These are phyloP conservation scores for Candida verbasci DNA, from an alignment of 805 yeast species.

Conservation along the genomic window DNA sequence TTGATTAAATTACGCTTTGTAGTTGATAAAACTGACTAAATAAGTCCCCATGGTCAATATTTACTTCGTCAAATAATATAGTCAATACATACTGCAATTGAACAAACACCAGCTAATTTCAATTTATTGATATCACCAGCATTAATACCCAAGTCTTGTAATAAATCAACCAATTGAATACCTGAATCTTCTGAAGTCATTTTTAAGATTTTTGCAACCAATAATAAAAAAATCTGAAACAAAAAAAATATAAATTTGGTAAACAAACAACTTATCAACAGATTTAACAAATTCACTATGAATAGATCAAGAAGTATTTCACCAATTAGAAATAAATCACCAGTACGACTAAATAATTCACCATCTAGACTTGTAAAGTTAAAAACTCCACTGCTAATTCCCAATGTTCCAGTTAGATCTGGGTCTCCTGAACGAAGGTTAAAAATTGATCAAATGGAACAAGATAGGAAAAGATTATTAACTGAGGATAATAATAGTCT, in stretches of 20 bases:
- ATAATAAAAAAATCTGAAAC: not conserved
- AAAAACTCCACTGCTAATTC: not conserved
- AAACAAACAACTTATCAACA: not conserved
- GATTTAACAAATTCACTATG: not conserved
- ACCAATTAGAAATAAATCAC: not conserved
- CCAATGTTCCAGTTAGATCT: constrained; percentile 19
- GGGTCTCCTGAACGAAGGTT: constrained; percentile 34
- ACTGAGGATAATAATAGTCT: constrained; percentile 12
- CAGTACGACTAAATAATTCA: not conserved
- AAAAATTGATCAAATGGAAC: constrained; percentile 26
- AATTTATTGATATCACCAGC: constrained; percentile 14
- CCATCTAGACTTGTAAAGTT: not conserved
- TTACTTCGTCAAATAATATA: too few species aligned
- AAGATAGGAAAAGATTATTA: constrained; percentile 14
- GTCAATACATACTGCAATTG: constrained; percentile 14
- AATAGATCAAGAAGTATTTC: constrained; percentile 3
- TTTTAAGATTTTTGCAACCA: constrained; percentile 7
- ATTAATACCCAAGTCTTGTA: constrained; percentile 14
- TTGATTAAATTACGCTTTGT: constrained; percentile 13
- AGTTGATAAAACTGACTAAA: constrained; percentile 12
- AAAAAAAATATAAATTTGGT: not conserved
- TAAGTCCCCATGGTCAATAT: too few species aligned
- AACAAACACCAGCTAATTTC: constrained; percentile 12
- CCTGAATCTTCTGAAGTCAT: constrained; percentile 4
- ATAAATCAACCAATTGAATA: constrained; percentile 8